Percentiles rank a stretch among this genome's conserved stretches.
Evolutionary conservation across 1,139 yeast species (phyloP).

Genomic region (Nakaseomyces uthaithaninus): DNA sequence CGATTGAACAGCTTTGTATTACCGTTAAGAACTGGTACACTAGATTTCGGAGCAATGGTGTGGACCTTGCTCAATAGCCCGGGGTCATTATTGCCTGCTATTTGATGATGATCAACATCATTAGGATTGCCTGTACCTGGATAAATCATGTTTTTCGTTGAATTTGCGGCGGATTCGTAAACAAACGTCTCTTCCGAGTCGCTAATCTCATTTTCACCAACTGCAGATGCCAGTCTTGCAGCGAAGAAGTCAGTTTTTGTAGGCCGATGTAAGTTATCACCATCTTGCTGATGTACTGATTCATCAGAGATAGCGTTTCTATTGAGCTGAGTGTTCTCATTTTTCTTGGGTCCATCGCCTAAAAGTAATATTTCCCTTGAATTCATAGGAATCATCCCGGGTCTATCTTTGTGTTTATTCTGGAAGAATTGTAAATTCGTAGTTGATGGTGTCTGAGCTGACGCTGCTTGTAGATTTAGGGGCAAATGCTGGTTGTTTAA

Average conservation of each 20-base stretch:
- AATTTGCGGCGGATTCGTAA: slow-evolving; percentile 51
- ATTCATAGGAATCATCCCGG: slow-evolving; percentile 17
- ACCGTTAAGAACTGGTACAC: slow-evolving; percentile 28
- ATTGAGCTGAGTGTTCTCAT: slow-evolving; percentile 6
- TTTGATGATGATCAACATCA: slow-evolving; percentile 13
- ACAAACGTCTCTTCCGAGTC: slow-evolving; percentile 94
- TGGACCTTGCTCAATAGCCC: slow-evolving; percentile 16
- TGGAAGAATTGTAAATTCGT: neutral
- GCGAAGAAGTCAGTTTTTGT: slow-evolving; percentile 89
- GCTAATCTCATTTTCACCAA: slow-evolving; percentile 77
- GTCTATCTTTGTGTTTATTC: slow-evolving; percentile 17
- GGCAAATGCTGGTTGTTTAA: neutral
- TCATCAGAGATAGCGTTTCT: slow-evolving; percentile 8
- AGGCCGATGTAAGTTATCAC: slow-evolving; percentile 20
- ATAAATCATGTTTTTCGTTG: slow-evolving; percentile 33
- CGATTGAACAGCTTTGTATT: slow-evolving; percentile 28
- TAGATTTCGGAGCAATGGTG: slow-evolving; percentile 24
- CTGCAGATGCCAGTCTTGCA: slow-evolving; percentile 88
- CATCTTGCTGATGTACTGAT: slow-evolving; percentile 7
- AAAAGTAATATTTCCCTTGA: slow-evolving; percentile 21
- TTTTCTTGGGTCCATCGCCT: slow-evolving; percentile 10
- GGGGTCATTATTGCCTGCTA: neutral
- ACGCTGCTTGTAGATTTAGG: neutral
- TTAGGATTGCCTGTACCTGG: slow-evolving; percentile 11
- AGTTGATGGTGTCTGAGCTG: slow-evolving; percentile 1